Conservation (phyloP, 2,329 filamentous ascomycete genomes). For the Pleoardoris graminearum region DNA sequence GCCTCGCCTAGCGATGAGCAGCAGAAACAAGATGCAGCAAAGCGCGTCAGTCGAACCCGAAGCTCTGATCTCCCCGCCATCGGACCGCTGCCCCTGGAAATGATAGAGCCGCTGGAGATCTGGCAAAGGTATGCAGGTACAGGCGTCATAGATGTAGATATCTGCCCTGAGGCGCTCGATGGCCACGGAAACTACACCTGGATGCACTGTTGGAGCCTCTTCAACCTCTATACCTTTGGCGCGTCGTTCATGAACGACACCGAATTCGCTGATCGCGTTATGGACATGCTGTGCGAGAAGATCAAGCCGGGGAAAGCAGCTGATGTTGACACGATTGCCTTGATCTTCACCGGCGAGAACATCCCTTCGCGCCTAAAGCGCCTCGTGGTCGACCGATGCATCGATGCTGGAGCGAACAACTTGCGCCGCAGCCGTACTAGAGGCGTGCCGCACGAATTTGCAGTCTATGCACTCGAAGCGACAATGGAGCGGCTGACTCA, state of each 20-base stretch:
- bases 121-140: not conserved
- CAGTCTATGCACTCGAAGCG: constrained; percentile 7
- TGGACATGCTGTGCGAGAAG: constrained; percentile 17
- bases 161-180: not conserved
- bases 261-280: constrained; percentile 18
- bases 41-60: not conserved
- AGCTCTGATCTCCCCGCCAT: not conserved
- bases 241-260: constrained; percentile 8
- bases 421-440: not conserved
- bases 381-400: constrained; percentile 20
- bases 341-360: constrained; percentile 12
- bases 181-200: constrained; percentile 10
- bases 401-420: constrained; percentile 1
- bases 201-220: constrained; percentile 16
- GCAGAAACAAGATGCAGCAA: not conserved
- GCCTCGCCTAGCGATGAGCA: not conserved
- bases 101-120: constrained; percentile 1
- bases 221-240: constrained; percentile 22
- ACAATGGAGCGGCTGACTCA: constrained; percentile 4
- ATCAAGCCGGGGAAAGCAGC: constrained; percentile 5
- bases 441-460: constrained; percentile 5
- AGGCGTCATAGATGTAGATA: not conserved
- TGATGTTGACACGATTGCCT: constrained; percentile 17
- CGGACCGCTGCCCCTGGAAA: not conserved
- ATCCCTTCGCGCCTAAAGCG: constrained; percentile 10